Conservation (phyloP, 805 yeast species). For the Candida manassasensis region DNA sequence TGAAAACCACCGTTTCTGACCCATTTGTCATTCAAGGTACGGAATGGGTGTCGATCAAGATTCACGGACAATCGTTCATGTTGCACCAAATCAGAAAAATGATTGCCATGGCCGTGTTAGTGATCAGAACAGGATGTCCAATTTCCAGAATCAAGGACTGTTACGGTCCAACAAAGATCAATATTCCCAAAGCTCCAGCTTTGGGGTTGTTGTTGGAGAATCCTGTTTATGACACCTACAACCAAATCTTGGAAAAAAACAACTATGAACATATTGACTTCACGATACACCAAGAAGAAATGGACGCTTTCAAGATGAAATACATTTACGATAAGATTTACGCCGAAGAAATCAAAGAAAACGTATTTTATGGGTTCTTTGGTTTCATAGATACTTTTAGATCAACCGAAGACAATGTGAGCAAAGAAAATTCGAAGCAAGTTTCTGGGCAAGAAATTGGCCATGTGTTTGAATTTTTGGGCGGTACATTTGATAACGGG, state of each 20-base stretch:
- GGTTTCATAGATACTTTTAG: conserved; percentile 79
- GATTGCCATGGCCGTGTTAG: conserved; percentile 91
- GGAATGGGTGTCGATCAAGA: conserved; percentile 93
- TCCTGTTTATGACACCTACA: conserved; percentile 87
- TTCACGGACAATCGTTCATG: conserved; percentile 98
- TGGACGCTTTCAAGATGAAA: conserved; percentile 82
- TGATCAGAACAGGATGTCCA: conserved; percentile 85
- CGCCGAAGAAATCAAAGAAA: conserved; percentile 82
- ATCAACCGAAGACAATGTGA: conserved; percentile 34
- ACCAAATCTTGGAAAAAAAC: conserved; percentile 60
- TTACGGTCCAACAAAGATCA: conserved; percentile 67
- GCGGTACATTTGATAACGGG: conserved; percentile 31
- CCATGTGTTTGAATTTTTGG: conserved; percentile 56
- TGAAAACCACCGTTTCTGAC: conserved; percentile 68
- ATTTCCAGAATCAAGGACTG: conserved; percentile 69
- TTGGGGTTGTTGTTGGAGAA: conserved; percentile 84
- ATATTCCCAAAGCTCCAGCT: conserved; percentile 97
- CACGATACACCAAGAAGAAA: conserved; percentile 56
- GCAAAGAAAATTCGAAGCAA: conserved; percentile 37
- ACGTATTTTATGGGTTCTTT: conserved; percentile 85
- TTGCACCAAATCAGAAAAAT: conserved; percentile 95
- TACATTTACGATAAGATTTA: conserved; percentile 90
- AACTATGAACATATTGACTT: conserved; percentile 79
- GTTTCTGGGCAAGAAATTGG: conserved; percentile 42
- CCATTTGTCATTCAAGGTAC: conserved; percentile 91